A percentile compares a stretch with the other conserved stretches of the same genome.
These are phyloP conservation scores for Mortierella sp. DNA, from an alignment of 371 early-diverging fungal species.

Conservation along the genomic window DNA sequence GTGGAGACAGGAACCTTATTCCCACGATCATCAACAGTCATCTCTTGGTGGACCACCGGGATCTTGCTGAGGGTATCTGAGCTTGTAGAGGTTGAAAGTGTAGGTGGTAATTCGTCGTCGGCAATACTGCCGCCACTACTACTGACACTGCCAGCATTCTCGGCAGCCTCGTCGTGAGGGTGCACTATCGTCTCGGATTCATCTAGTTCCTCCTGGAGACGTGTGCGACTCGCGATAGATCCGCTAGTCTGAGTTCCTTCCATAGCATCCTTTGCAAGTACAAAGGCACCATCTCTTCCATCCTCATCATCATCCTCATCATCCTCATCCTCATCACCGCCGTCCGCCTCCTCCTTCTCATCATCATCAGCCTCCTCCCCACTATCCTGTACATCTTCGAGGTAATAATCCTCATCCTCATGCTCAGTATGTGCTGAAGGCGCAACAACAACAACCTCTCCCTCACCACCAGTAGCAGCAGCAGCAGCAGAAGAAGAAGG, in stretches of 20 bases:
- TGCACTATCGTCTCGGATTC: not conserved
- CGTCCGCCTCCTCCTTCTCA: not conserved
- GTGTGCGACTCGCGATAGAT: not conserved
- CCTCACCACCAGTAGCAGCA: not conserved
- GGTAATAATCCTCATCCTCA: conserved; percentile 9
- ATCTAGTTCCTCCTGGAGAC: not conserved
- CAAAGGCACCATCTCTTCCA: not conserved
- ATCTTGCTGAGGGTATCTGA: not conserved
- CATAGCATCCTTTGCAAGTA: not conserved
- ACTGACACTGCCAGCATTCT: not conserved
- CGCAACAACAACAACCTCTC: not conserved
- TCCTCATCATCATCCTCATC: not conserved
- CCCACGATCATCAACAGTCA: conserved; percentile 28
- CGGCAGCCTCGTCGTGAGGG: conserved; percentile 4
- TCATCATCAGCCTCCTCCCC: conserved; percentile 9
- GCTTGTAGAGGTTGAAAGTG: not conserved
- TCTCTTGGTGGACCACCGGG: conserved; percentile 6
- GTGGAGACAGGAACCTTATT: conserved; percentile 23
- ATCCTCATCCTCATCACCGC: not conserved
- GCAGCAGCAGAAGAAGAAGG: not conserved
- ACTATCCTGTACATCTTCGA: conserved; percentile 12
- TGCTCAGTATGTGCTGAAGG: not conserved
- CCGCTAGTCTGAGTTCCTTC: not conserved
- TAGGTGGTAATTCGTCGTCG: not conserved
- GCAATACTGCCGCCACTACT: not conserved